Evolutionary conservation across 1,284 basidiomycete species (phyloP), one percentile per base, ranked within the genome.

Genomic region (Ganoderma lucidum): DNA sequence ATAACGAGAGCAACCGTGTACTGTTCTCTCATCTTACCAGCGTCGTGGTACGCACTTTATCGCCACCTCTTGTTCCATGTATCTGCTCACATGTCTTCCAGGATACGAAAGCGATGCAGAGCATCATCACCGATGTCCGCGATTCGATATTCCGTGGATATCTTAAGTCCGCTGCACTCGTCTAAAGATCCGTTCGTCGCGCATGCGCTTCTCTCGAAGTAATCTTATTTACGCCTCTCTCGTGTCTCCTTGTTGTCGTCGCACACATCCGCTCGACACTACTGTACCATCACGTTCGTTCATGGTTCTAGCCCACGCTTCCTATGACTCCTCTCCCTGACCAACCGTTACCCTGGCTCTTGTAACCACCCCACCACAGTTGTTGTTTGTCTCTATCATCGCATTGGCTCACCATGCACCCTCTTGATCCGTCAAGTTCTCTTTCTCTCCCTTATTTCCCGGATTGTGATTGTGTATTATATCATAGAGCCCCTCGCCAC

Each of bases 51-150:
- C 67, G 90, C 85, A 51, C 44, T 44, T 53, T 60, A 51, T 37
- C 62, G n/a, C 35, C 28, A 61, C 55, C 63, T 37, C 2, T 1
- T 35, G 32, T 41, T 35, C 6, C 19, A 14, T 23, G 30, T 39
- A 32, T 42, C 19, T 6, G 6, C 55, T 64, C 23, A 56, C 51
- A 19, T 30, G 51, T 41, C 17, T 12, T 71, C 62, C 70, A 93
- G 91, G 92, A 94, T 77, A 93, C 92, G 5, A 93, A 92, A 79
- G 86, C 93, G 2, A 94, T 93, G 2, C 92, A 93, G 75, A 88
- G 89, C 74, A 92, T 94, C 69, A 94, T 94, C 77, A 89, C 88
- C 67, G 93, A 94, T 71, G 92, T 80, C 58, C 78, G 79, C 5
- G 79, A 80, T 62, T 80, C 79, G 1, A 80, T 81, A 68, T 81